phyloP scores from a whole-genome alignment of 1,139 yeast species.

The Petasospora fabianii region DNA sequence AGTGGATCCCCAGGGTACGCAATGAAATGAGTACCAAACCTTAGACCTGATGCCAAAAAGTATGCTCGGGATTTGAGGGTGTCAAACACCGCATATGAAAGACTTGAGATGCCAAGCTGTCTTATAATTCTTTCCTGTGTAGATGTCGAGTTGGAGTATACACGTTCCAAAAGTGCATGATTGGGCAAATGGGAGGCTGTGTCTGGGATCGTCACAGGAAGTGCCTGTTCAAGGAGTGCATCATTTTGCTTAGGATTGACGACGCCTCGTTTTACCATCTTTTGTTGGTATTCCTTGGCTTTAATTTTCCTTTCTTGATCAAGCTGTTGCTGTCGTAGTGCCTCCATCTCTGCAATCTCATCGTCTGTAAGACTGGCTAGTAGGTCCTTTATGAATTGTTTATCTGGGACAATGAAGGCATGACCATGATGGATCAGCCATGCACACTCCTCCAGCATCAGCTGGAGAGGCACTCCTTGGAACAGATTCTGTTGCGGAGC shows the following conservation, averaged over 20 bases:
- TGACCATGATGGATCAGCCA: conserved; percentile 52
- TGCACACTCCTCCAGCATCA: conserved; percentile 68
- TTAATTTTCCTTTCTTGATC: conserved; percentile 17
- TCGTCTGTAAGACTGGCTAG: conserved; percentile 15
- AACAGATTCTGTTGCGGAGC: conserved; percentile 92
- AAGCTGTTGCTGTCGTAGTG: conserved; percentile 12
- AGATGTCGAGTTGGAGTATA: conserved; percentile 6
- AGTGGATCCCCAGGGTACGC: conserved; percentile 96
- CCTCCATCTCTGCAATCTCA: conserved; percentile 19
- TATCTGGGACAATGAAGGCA: conserved; percentile 36
- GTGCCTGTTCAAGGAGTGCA: conserved; percentile 12
- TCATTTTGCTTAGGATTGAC: conserved; percentile 10
- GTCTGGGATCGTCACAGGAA: conserved; percentile 17
- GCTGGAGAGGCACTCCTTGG: conserved; percentile 74
- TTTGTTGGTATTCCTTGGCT: conserved; percentile 9
- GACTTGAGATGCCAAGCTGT: not conserved
- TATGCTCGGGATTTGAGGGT: conserved; percentile 46
- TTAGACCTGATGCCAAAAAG: conserved; percentile 74
- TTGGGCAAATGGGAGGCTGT: conserved; percentile 19
- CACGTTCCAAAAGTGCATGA: conserved; percentile 13
- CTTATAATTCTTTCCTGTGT: conserved; percentile 2
- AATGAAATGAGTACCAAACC: conserved; percentile 86
- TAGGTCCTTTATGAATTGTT: conserved; percentile 18
- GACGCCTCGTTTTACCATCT: conserved; percentile 8
- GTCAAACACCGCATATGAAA: conserved; percentile 33